Conservation (phyloP, 1,284 basidiomycete genomes). For the Wallemia hederae region DNA sequence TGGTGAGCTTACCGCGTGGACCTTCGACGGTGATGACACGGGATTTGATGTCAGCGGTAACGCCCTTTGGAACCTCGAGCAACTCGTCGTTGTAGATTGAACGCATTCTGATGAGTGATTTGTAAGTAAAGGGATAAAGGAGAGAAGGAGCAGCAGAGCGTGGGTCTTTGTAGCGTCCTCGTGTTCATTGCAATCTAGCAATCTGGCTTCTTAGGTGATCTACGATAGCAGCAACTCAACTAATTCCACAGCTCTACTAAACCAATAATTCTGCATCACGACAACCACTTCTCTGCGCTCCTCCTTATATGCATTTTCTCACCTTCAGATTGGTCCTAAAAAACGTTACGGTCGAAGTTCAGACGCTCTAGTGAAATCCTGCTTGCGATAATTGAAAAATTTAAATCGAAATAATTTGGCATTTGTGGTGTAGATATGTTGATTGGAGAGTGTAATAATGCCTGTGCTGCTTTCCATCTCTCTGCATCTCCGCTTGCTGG, state of each 20-base stretch:
- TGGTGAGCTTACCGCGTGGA: conserved; percentile 60
- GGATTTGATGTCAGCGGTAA: conserved; percentile 60
- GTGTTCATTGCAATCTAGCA: too few relatives aligned
- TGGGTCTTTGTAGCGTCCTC: too few relatives aligned
- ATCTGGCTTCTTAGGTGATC: too few relatives aligned
- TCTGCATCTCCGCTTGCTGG: too few relatives aligned
- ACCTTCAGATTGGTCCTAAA: background rate
- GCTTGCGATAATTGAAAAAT: background rate
- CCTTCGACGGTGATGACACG: conserved; percentile 67
- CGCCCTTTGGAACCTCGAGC: conserved; percentile 58
- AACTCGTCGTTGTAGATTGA: conserved; percentile 82
- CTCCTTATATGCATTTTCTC: background rate
- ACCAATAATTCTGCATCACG: too few relatives aligned
- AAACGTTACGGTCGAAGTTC: background rate
- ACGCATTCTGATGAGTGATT: conserved; percentile 28
- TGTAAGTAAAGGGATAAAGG: background rate
- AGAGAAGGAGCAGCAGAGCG: too few relatives aligned
- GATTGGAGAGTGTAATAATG: too few relatives aligned
- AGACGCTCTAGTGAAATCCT: background rate
- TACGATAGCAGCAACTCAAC: too few relatives aligned
- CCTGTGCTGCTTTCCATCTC: too few relatives aligned
- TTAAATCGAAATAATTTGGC: background rate
- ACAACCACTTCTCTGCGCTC: too few relatives aligned
- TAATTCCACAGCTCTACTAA: too few relatives aligned
- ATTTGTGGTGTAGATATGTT: too few relatives aligned